Base-by-base conservation (phyloP, 805 yeast species). In the Blastobotrys peoriensis region DNA sequence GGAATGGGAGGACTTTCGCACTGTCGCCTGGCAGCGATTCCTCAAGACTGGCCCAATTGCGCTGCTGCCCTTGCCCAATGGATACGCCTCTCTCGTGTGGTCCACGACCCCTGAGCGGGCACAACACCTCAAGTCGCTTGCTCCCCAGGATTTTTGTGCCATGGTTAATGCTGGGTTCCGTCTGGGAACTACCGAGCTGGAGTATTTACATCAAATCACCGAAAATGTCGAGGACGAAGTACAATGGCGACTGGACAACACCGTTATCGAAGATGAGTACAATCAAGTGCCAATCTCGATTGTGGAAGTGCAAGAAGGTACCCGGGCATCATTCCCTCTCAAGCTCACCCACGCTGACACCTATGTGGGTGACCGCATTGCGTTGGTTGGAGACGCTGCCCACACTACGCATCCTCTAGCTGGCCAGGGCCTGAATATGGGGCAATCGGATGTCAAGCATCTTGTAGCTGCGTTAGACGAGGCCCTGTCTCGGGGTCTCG, bases 361-460 rank as follows among this genome's bases (percentile, higher is more conserved):
- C 1, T 93, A 93, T 60, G 79, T 86, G 16, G 78, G 78, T 2
- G 89, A 85, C 3, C 72, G 98, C 53, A 74, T 91, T 23, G 98
- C 97, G 0, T 67, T 93, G n/a, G 85, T 91, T 6, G 98, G 98
- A 20, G 98, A 93, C 65, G 98, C 98, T 1, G 98, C 98, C 0
- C 98, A 93, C 57, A 83, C 97, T 0, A 86, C 96, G 1, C 98
- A 93, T 62, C 98, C 98, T 2, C 71, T 93, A 48, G 97, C 97
- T 3, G 98, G 98, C 6, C 98, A 93, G 65, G 98, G 98, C 20
- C 74, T 93, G 45, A 93, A 93, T 63, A 88, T 91, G 96, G 98
- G 98, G 17, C 97, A 89, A 62, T 81, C 83, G 21, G 98, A 93
- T 61, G 96, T 86, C 1, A 79, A 81, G 46, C 68, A 81, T 1